A percentile compares a stretch with the other conserved stretches of the same genome.
These are phyloP conservation scores for Lachnum nothofagi DNA, from an alignment of 2,329 filamentous ascomycete species.

Conservation along the genomic window DNA sequence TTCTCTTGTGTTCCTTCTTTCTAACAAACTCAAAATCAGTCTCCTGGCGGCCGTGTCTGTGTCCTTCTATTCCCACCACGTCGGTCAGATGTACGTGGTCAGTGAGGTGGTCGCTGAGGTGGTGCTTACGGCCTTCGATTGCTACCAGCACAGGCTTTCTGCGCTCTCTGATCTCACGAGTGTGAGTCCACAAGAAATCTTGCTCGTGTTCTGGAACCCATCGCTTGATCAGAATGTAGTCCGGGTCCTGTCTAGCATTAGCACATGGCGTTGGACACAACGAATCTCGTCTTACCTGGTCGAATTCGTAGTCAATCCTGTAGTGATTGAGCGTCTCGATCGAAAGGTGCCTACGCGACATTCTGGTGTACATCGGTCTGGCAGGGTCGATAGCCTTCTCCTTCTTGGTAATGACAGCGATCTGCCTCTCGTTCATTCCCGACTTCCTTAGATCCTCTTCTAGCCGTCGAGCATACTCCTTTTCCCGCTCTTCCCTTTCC, in stretches of 20 bases:
- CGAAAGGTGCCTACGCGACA: constrained; percentile 57
- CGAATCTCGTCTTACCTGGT: constrained; percentile 42
- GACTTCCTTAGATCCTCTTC: constrained; percentile 55
- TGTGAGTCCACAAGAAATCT: constrained; percentile 68
- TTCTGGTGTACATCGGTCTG: constrained; percentile 57
- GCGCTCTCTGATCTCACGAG: constrained; percentile 45
- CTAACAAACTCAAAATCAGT: constrained; percentile 29
- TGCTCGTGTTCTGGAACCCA: constrained; percentile 69
- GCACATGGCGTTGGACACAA: not conserved
- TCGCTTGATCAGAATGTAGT: constrained; percentile 67
- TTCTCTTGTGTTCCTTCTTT: constrained; percentile 30
- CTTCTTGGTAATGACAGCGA: constrained; percentile 54
- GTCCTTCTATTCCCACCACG: no score
- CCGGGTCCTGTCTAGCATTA: constrained; percentile 53
- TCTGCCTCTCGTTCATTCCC: constrained; percentile 54
- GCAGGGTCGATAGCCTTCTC: constrained; percentile 42
- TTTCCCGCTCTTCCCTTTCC: constrained; percentile 32
- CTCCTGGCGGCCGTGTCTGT: constrained; percentile 21
- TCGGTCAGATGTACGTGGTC: no score
- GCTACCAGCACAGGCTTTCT: constrained; percentile 20
- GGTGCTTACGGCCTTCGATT: constrained; percentile 22
- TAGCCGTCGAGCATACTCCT: constrained; percentile 43
- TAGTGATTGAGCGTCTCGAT: constrained; percentile 55
- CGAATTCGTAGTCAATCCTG: constrained; percentile 53
- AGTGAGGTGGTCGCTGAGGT: no score